Conservation (phyloP, 345 rosid genomes). For the Erucastrum elatum region DNA sequence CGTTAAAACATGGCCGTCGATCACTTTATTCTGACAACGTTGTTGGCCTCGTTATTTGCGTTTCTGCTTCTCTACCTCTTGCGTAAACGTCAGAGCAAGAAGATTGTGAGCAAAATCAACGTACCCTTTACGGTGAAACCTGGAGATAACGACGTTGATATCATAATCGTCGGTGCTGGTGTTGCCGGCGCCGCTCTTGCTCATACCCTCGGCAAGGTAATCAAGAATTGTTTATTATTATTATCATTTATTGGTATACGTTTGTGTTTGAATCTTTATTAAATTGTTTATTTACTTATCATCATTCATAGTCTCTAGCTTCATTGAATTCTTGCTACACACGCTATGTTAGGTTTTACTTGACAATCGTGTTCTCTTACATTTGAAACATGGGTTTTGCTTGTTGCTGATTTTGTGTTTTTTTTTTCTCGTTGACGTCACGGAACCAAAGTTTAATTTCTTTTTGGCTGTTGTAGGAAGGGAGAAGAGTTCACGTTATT, state of each 20-base stretch:
- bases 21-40: slow-evolving; percentile 16
- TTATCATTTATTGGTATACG: not conserved
- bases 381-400: slow-evolving; percentile 1
- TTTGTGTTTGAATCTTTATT: not conserved
- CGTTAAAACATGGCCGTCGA: slow-evolving; percentile 22
- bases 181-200: slow-evolving; percentile 89
- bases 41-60: slow-evolving; percentile 21
- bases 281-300: not conserved
- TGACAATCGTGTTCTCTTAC: not conserved
- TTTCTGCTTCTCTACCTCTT: slow-evolving; percentile 26
- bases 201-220: slow-evolving; percentile 74
- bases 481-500: slow-evolving; percentile 52
- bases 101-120: not conserved
- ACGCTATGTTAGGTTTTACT: slow-evolving; percentile 24
- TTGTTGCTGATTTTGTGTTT: slow-evolving; percentile 2
- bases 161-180: slow-evolving; percentile 80
- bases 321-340: slow-evolving; percentile 17
- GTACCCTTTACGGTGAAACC: not conserved
- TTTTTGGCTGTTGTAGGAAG: slow-evolving; percentile 41
- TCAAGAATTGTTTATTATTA: not conserved
- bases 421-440: not conserved
- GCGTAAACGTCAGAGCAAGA: slow-evolving; percentile 26
- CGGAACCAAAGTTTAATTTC: slow-evolving; percentile 12
- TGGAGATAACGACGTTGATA: slow-evolving; percentile 42
- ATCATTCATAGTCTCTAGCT: not conserved